A percentile compares a stretch with the other conserved stretches of the same genome.
Evolutionary conservation across 2,329 filamentous ascomycete species (phyloP).

Genomic region (Nemania abortiva): DNA sequence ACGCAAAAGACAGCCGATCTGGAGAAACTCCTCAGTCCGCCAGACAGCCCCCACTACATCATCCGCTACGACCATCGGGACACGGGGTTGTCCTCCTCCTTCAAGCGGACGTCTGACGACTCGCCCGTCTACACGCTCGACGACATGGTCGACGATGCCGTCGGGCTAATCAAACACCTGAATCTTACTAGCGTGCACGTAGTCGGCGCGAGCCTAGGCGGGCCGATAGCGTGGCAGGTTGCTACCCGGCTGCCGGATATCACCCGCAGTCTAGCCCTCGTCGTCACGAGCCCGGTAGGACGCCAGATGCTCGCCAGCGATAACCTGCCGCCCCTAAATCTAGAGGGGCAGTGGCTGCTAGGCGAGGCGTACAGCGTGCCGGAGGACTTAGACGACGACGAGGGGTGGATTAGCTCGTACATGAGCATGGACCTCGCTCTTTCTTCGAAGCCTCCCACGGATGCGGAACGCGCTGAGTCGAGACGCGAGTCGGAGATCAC

Average conservation of each 20-base stretch:
- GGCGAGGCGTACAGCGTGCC: constrained; percentile 30
- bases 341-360: constrained; percentile 31
- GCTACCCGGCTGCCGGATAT: constrained; percentile 39
- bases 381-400: constrained; percentile 34
- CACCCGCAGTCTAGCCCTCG: constrained; percentile 44
- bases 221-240: constrained; percentile 44
- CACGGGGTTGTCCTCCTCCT: constrained; percentile 36
- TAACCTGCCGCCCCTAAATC: constrained; percentile 25
- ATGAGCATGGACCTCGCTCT: constrained; percentile 31
- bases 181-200: constrained; percentile 45
- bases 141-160: constrained; percentile 48
- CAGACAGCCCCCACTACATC: constrained; percentile 22
- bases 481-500: constrained; percentile 37
- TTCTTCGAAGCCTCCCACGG: constrained; percentile 33
- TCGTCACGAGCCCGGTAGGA: constrained; percentile 44
- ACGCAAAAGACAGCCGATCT: constrained; percentile 44
- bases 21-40: constrained; percentile 39
- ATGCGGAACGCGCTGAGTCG: constrained; percentile 36
- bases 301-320: constrained; percentile 39
- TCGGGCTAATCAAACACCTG: constrained; percentile 47
- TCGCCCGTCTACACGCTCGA: constrained; percentile 42
- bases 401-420: constrained; percentile 38
- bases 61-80: constrained; percentile 34
- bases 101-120: constrained; percentile 39
- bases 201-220: constrained; percentile 48